phyloP scores from a whole-genome alignment of 2,329 filamentous ascomycete species.

The Chalaropsis ovoidea region DNA sequence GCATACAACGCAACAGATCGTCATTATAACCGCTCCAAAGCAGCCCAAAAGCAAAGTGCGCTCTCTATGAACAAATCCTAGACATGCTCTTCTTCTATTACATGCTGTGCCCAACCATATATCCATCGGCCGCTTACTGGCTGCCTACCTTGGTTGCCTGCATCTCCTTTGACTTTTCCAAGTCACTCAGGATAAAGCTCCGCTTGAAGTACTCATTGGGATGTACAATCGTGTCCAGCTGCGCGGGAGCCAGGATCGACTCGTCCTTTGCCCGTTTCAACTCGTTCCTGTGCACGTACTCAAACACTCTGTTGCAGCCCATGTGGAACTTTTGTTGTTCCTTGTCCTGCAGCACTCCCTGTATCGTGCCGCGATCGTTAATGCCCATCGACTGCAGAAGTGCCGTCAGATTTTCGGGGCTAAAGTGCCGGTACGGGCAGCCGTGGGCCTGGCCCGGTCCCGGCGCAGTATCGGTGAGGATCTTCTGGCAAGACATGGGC shows the following conservation, averaged over 20 bases:
- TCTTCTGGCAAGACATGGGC: conserved; percentile 89
- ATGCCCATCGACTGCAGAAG: conserved; percentile 73
- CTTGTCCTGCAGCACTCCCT: conserved; percentile 79
- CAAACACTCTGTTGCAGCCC: conserved; percentile 95
- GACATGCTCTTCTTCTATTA: background rate
- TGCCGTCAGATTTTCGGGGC: conserved; percentile 68
- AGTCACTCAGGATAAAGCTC: conserved; percentile 77
- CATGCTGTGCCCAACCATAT: background rate
- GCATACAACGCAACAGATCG: too few species aligned
- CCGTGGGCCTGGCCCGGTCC: conserved; percentile 83
- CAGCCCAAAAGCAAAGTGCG: background rate
- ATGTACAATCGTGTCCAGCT: conserved; percentile 91
- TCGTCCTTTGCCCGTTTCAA: conserved; percentile 69
- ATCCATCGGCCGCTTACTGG: background rate
- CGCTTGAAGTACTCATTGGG: conserved; percentile 98
- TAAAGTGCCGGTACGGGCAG: conserved; percentile 94
- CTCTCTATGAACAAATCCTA: background rate
- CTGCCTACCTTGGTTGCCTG: conserved; percentile 16
- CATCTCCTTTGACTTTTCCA: conserved; percentile 38
- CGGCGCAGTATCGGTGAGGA: conserved; percentile 78
- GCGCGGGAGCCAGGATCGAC: conserved; percentile 57
- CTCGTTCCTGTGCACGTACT: conserved; percentile 69
- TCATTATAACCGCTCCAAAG: background rate
- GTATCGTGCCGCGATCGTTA: conserved; percentile 63
- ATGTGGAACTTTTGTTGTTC: conserved; percentile 83